A percentile compares a stretch with the other conserved stretches of the same genome.
Evolutionary conservation across 2,329 filamentous ascomycete genomes (phyloP).

Genomic region (Graphium sp.): DNA sequence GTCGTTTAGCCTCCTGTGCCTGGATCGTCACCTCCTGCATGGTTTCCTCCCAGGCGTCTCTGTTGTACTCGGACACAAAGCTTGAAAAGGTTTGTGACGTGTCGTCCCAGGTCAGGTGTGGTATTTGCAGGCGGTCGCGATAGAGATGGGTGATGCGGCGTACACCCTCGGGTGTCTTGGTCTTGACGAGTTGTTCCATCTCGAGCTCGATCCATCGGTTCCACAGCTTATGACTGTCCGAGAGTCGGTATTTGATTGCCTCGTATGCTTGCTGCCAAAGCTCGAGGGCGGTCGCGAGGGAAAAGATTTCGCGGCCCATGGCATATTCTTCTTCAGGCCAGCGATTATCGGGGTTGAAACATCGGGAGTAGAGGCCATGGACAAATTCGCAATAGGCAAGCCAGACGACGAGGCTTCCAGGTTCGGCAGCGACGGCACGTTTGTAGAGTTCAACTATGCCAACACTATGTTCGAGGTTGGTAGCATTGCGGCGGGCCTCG

Average conservation of each 20-base stretch:
- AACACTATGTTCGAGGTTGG: constrained; percentile 49
- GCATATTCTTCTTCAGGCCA: constrained; percentile 53
- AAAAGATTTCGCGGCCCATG: constrained; percentile 56
- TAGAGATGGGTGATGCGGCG: constrained; percentile 53
- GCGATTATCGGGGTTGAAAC: constrained; percentile 3
- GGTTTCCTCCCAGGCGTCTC: constrained; percentile 51
- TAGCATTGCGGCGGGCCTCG: constrained; percentile 45
- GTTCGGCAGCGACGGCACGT: constrained; percentile 52
- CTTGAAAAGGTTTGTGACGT: constrained; percentile 61
- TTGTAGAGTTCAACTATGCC: constrained; percentile 57
- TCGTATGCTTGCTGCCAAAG: constrained; percentile 58
- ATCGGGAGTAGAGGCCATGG: constrained; percentile 42
- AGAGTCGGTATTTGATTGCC: constrained; percentile 55
- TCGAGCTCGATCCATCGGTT: constrained; percentile 61
- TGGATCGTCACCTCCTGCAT: constrained; percentile 53
- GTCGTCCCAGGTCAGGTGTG: constrained; percentile 58
- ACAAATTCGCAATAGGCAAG: constrained; percentile 65
- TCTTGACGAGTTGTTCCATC: constrained; percentile 45
- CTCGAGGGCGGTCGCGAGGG: constrained; percentile 45
- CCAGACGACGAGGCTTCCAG: constrained; percentile 60
- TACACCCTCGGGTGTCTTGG: constrained; percentile 36
- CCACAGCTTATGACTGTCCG: constrained; percentile 66
- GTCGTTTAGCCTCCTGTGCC: constrained; percentile 46
- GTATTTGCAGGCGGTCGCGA: constrained; percentile 51
- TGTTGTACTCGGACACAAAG: constrained; percentile 57